phyloP scores from a whole-genome alignment of 352 stramenopile species.

The Globisporangium spiculum region DNA sequence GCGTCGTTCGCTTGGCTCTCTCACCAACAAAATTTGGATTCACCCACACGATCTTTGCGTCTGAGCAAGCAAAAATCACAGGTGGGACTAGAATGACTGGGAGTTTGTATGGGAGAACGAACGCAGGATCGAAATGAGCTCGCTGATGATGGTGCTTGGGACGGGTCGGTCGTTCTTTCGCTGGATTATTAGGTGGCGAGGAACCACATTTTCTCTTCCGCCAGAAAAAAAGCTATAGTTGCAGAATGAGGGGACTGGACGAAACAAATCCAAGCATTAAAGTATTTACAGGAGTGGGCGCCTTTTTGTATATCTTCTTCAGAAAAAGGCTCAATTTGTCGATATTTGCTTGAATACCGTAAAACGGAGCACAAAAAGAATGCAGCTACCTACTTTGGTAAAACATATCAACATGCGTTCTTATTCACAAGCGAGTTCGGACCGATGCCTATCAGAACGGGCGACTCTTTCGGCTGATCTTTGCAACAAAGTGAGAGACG shows the following conservation, averaged over 20 bases:
- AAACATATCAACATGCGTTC: neutral
- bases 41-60: neutral
- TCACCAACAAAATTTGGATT: conserved; percentile 6
- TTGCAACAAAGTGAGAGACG: conserved; percentile 6
- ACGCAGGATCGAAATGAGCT: neutral
- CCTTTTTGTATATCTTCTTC: neutral
- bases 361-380: neutral
- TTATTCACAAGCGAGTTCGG: neutral
- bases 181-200: neutral
- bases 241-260: neutral
- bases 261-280: neutral
- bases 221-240: neutral
- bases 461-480: neutral
- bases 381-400: neutral
- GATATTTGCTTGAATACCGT: neutral
- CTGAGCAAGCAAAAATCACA: neutral
- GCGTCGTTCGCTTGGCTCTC: neutral
- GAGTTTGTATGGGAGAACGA: neutral
- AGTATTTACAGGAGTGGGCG: neutral
- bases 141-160: neutral
- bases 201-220: neutral
- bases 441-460: neutral
- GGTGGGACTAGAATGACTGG: neutral
- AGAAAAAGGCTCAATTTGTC: neutral
- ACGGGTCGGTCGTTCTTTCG: neutral